Evolutionary conservation across 495 filamentous ascomycete genomes (phyloP), one percentile per base, ranked within the genome.

Genomic region (Penicillium salamii): DNA sequence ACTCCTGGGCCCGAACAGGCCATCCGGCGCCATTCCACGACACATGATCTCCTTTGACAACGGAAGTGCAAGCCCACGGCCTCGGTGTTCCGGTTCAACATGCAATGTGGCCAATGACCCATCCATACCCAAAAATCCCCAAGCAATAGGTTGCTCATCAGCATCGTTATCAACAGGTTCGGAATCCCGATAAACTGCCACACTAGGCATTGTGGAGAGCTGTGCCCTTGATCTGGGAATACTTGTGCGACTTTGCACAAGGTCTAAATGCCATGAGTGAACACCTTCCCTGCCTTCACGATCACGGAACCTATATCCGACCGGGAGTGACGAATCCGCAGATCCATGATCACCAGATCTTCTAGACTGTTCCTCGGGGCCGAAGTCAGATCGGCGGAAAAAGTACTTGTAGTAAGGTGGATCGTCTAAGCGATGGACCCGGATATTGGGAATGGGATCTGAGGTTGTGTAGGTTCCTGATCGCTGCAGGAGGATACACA

Each of bases 1-100:
- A 29, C 38, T 41, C 4, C 29, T 42, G 15, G 50, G 57, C 13
- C 55, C 59, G 60, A 59, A 69, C 5, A 56, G 34, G 13, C 56
- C 56, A 7, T 43, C 50, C 18, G 38, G 24, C 9, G 28, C 46
- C 62, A 68, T 65, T 1, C 69, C 64, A 33, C 51, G 38, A 20
- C 54, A 51, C 67, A 69, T 69, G 0, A 74, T 52, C 42, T 72
- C 61, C 24, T 52, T 54, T 1, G 66, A 67, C 39, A 79, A 65
- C 12, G 49, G 21, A 32, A 63, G 57, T 17, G 73, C 76, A 3
- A 81, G 48, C 1, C 76, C 75, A 21, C 52, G 56, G 0, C 76
- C 73, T 1, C 78, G 61, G 63, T 80, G 67, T 38, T 62, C 71
- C 24, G 66, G 59, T 42, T 78, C 68, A 37, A 80, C 78, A 58